Conservation (phyloP, 495 filamentous ascomycete genomes). For the Cudoniella acicularis region DNA sequence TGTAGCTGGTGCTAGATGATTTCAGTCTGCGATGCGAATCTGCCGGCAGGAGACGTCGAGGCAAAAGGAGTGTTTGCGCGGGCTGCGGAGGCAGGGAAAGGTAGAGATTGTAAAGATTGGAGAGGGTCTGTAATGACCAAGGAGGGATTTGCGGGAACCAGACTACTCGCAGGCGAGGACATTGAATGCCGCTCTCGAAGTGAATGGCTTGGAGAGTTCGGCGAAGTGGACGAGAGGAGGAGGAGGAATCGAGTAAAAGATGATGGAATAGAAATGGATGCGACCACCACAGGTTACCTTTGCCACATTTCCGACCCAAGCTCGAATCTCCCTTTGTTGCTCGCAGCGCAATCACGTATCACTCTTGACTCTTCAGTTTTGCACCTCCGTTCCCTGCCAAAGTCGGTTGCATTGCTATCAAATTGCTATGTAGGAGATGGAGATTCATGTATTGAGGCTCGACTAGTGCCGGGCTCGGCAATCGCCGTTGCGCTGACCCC, state of each 20-base stretch:
- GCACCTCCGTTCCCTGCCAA: conserved; percentile 11
- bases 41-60: neutral
- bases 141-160: conserved; percentile 2
- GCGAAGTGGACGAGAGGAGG: neutral
- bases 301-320: conserved; percentile 9
- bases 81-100: conserved; percentile 7
- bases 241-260: conserved; percentile 6
- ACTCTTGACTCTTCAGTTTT: conserved; percentile 11
- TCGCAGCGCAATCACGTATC: conserved; percentile 16
- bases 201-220: conserved; percentile 6
- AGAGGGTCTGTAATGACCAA: conserved; percentile 1
- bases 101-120: conserved; percentile 14
- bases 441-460: conserved; percentile 5
- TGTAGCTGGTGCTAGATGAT: neutral
- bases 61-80: conserved; percentile 16
- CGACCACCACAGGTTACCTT: conserved; percentile 14
- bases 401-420: conserved; percentile 16
- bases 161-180: conserved; percentile 15
- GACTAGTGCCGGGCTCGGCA: conserved; percentile 11
- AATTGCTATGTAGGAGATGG: conserved; percentile 20
- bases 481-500: conserved; percentile 7
- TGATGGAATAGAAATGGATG: conserved; percentile 15
- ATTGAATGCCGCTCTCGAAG: conserved; percentile 17
- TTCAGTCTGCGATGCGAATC: neutral
- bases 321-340: conserved; percentile 10